Evolutionary conservation across 768 basidiomycete genomes (phyloP), one percentile per base, ranked within the genome.

Genomic region (Holtermannia corniformis): DNA sequence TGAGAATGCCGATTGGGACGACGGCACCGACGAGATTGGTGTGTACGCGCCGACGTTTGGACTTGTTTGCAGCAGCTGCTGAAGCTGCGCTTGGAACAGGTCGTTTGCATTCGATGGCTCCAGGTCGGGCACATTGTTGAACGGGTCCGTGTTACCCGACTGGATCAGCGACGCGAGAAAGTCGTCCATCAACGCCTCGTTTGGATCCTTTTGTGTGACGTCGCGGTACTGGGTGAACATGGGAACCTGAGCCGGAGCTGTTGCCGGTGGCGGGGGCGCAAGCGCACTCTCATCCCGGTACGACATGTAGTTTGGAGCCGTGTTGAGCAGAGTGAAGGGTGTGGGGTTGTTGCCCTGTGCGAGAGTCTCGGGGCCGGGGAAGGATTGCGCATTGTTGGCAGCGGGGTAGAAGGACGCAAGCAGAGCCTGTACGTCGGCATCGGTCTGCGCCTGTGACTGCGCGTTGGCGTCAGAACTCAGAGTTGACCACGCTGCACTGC

Each of bases 141-240:
- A 44, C n/a, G 20, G 46, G 13, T 23, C 49, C 2, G 56, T 58
- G 13, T 45, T 49, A 16, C 32, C 32, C 7, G 32, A 16, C 16
- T 7, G 7, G 32, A 37, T 37, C 3, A 67, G 50, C 4, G 63
- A 62, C 13, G 61, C 57, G 5, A 65, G 58, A 58, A 68, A 68
- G n/a, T 64, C 60, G 45, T 61, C 55, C n/a, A 65, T 56, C 41
- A 51, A 55, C 42, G 58, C 56, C 25, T 62, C 60, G 43, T 51
- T 67, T 10, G 62, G 28, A 19, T 55, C 59, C 44, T 57, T 51
- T 63, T 63, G 64, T 41, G 57, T 55, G 42, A 25, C 45, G 16
- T 32, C 47, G 3, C n/a, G 20, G 37, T 54, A 22, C 20, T 40
- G 21, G 50, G n/a, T 16, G 52, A 19, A 37, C 32, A 32, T 41